phyloP scores from a whole-genome alignment of 1,284 basidiomycete species.

The Rhodofomes roseus region DNA sequence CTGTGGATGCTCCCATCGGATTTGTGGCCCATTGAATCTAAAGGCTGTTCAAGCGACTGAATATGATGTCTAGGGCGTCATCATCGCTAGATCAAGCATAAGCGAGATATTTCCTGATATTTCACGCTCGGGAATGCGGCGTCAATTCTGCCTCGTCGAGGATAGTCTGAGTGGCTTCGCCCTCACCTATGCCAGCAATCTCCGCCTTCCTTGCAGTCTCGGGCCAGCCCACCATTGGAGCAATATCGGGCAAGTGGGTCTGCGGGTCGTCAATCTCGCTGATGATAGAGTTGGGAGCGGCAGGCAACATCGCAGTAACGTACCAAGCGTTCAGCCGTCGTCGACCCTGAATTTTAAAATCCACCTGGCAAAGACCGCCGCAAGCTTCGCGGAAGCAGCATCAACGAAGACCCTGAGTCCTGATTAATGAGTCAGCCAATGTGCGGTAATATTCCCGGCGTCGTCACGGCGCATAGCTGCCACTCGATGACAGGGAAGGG shows the following conservation, averaged over 20 bases:
- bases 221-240: too few relatives aligned
- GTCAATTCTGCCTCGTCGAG: too few relatives aligned
- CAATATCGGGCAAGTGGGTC: too few relatives aligned
- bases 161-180: too few relatives aligned
- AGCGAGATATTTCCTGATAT: background rate
- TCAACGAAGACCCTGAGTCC: background rate
- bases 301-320: background rate
- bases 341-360: background rate
- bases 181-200: background rate
- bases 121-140: background rate
- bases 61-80: background rate
- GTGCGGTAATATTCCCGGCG: background rate
- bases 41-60: background rate
- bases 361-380: background rate
- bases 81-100: background rate
- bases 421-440: constrained; percentile 1
- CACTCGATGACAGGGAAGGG: background rate
- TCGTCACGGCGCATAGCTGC: background rate
- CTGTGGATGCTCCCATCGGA: background rate
- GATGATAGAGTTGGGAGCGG: background rate
- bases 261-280: too few relatives aligned
- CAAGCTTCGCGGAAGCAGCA: background rate
- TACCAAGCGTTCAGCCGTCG: background rate
- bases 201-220: background rate
- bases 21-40: background rate